phyloP scores from a whole-genome alignment of 805 yeast species.

The Yarrowia sp. region DNA sequence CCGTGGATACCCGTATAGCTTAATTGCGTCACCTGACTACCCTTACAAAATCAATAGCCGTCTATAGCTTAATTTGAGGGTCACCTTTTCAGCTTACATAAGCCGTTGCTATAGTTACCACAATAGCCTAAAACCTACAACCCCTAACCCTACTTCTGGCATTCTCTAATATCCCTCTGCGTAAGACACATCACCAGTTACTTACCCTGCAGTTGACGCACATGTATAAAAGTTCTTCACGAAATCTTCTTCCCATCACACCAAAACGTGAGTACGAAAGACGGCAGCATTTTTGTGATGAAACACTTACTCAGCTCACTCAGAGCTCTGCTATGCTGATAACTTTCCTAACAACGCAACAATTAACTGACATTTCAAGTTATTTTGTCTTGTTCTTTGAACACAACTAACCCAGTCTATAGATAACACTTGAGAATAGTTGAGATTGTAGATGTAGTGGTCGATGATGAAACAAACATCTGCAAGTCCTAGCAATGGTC shows the following conservation, averaged over 20 bases:
- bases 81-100: no score
- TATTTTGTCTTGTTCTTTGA: background rate
- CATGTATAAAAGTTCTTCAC: conserved; percentile 3
- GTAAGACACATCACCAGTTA: background rate
- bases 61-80: no score
- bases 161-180: background rate
- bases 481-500: conserved; percentile 38
- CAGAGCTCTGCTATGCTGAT: conserved; percentile 38
- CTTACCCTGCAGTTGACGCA: conserved; percentile 14
- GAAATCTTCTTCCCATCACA: background rate
- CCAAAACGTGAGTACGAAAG: conserved; percentile 25
- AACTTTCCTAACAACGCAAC: conserved; percentile 37
- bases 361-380: conserved; percentile 2
- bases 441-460: conserved; percentile 3
- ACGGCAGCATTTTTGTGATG: conserved; percentile 10
- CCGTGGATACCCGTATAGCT: no score
- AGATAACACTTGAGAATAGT: background rate
- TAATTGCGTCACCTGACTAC: no score
- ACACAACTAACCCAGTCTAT: conserved; percentile 31
- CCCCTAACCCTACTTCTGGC: background rate
- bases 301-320: conserved; percentile 39
- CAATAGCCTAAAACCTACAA: no score
- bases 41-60: no score
- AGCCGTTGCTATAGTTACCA: no score
- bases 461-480: conserved; percentile 39